Evolutionary conservation across 169 alveolate genomes (phyloP), one percentile per base, ranked within the genome.

Genomic region (Cryptosporidium ubiquitum): DNA sequence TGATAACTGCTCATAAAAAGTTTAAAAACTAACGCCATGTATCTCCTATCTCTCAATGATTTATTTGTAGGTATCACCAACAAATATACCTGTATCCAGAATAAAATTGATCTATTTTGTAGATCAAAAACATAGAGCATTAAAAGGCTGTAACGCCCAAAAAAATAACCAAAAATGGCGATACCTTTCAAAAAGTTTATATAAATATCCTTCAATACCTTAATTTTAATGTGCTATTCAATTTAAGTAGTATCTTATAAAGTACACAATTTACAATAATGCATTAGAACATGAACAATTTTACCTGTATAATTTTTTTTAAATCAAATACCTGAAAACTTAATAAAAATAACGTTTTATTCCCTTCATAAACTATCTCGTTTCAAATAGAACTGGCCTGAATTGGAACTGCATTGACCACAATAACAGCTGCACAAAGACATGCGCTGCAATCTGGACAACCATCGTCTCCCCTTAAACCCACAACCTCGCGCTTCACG

Each of bases 391-490:
- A 37, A 66, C 1, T 37, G 33, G 71, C 70, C 44, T 35, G 52
- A 73, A 58, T 44, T 18, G 75, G 89, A 79, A 79, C 79, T 79
- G 89, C 89, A 79, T 79, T 79, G 89, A 79, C 89, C 89, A 79
- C 89, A 79, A 79, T 61, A 79, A 79, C 31, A 79, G 55, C 75
- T 79, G 89, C 89, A 79, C 75, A 79, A 73, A 79, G 89, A 79
- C 89, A 79, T 79, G 89, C 89, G 89, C 89, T 79, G 89, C 89
- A 79, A 79, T 79, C 89, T 79, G 89, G 89, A 79, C 89, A 79
- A 79, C 79, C 71, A 58, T 58, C 89, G 89, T 79, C 89, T 79
- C 89, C 89, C 75, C 89, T 58, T 64, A 0, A 64, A 44, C 89
- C 89, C 89, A 79, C 89, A 79, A 23, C 26, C 60, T 16, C 89